Evolutionary conservation across 306 rosid genomes (phyloP).

Genomic region (Lablab purpureus): DNA sequence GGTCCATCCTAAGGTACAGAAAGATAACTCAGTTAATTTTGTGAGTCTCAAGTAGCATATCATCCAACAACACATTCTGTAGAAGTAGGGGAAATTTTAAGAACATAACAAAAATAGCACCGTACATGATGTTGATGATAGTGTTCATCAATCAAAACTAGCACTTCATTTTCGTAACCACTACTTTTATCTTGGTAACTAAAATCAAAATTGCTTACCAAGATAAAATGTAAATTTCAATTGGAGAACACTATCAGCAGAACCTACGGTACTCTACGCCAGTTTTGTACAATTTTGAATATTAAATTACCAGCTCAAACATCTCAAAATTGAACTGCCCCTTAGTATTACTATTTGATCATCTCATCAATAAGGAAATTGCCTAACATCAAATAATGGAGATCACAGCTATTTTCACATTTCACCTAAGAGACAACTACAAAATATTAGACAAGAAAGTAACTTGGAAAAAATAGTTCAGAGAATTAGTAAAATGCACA

Average conservation of each 20-base stretch:
- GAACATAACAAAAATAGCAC: neutral
- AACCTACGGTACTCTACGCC: neutral
- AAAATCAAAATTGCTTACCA: neutral
- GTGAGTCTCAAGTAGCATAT: constrained; percentile 4
- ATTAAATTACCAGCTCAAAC: neutral
- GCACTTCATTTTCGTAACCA: neutral
- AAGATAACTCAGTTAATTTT: constrained; percentile 40
- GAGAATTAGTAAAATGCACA: constrained; percentile 12
- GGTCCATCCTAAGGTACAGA: constrained; percentile 81
- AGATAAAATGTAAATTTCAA: neutral
- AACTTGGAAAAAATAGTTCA: neutral
- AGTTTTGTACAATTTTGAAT: neutral
- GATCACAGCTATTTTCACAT: constrained; percentile 19
- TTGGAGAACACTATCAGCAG: neutral
- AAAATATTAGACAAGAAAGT: constrained; percentile 20
- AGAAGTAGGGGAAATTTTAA: constrained; percentile 12
- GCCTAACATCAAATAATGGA: constrained; percentile 34
- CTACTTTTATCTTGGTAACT: neutral
- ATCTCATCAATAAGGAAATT: constrained; percentile 14
- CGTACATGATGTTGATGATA: neutral
- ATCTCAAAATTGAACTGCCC: constrained; percentile 25
- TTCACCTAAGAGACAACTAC: constrained; percentile 1
- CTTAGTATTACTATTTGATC: constrained; percentile 27
- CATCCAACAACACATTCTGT: constrained; percentile 5
- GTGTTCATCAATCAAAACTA: neutral